Evolutionary conservation across 371 early-diverging fungal genomes (phyloP).

Genomic region (Blakeslea trispora): DNA sequence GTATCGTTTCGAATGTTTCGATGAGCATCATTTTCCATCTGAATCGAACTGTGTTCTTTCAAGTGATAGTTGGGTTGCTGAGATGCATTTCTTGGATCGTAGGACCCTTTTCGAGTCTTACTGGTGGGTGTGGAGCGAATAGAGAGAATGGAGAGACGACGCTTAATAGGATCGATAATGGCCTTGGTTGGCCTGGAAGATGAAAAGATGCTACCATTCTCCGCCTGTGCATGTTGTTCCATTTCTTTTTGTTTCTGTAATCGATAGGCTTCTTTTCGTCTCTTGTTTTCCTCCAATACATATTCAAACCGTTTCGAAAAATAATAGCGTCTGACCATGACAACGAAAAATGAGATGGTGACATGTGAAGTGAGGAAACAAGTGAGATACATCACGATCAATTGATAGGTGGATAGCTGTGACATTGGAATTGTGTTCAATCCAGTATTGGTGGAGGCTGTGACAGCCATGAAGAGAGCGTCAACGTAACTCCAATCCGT

Average conservation of each 20-base stretch:
- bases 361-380: conserved; percentile 39
- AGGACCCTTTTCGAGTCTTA: conserved; percentile 5
- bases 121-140: conserved; percentile 22
- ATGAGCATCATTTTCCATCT: not conserved
- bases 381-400: conserved; percentile 25
- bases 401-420: conserved; percentile 35
- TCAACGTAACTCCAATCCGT: conserved; percentile 37
- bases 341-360: conserved; percentile 30
- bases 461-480: conserved; percentile 38
- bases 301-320: conserved; percentile 42
- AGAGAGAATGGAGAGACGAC: conserved; percentile 32
- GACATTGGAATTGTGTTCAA: conserved; percentile 41
- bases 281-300: conserved; percentile 30
- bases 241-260: conserved; percentile 13
- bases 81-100: not conserved
- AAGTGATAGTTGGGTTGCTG: conserved; percentile 3
- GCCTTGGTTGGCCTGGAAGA: not conserved
- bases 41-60: conserved; percentile 3
- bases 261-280: conserved; percentile 28
- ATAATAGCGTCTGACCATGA: conserved; percentile 41
- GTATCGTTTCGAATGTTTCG: too few relatives aligned
- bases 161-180: conserved; percentile 21
- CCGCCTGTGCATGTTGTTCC: not conserved
- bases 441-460: conserved; percentile 38
- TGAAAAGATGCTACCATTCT: not conserved